Evolutionary conservation across 1,139 yeast genomes (phyloP).

Genomic region (Pichia sp.): DNA sequence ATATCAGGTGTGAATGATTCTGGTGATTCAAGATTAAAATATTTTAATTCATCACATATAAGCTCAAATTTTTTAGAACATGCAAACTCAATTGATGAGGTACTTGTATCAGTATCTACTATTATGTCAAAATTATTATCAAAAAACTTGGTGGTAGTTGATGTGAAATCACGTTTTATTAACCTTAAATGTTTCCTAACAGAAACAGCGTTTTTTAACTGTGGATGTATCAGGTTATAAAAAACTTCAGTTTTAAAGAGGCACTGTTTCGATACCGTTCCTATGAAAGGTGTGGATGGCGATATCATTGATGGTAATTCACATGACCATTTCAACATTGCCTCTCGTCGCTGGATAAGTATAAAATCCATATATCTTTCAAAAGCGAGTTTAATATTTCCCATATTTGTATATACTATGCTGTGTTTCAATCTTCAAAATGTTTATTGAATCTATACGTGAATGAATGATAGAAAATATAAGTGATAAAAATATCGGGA

Average conservation of each 20-base stretch:
- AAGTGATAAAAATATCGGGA: neutral
- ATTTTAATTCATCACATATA: slow-evolving; percentile 7
- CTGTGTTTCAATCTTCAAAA: neutral
- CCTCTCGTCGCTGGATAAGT: slow-evolving; percentile 20
- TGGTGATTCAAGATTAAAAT: slow-evolving; percentile 7
- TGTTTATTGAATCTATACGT: neutral
- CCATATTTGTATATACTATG: slow-evolving; percentile 14
- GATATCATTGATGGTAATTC: slow-evolving; percentile 9
- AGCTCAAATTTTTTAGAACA: slow-evolving; percentile 6
- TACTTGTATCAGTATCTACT: slow-evolving; percentile 11
- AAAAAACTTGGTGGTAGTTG: slow-evolving; percentile 19
- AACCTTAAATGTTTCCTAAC: slow-evolving; percentile 4
- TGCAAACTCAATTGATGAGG: slow-evolving; percentile 1
- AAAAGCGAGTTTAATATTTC: slow-evolving; percentile 21
- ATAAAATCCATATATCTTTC: slow-evolving; percentile 22
- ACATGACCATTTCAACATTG: slow-evolving; percentile 24
- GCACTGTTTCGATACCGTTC: neutral
- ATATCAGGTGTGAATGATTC: slow-evolving; percentile 13
- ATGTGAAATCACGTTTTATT: slow-evolving; percentile 15
- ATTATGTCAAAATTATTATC: slow-evolving; percentile 22
- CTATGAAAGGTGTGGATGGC: neutral
- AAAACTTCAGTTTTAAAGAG: neutral
- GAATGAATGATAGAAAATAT: neutral
- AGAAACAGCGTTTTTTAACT: slow-evolving; percentile 1
- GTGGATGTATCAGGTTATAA: slow-evolving; percentile 1